phyloP scores from a whole-genome alignment of 352 stramenopile genomes.

The Aphanomyces astaci region DNA sequence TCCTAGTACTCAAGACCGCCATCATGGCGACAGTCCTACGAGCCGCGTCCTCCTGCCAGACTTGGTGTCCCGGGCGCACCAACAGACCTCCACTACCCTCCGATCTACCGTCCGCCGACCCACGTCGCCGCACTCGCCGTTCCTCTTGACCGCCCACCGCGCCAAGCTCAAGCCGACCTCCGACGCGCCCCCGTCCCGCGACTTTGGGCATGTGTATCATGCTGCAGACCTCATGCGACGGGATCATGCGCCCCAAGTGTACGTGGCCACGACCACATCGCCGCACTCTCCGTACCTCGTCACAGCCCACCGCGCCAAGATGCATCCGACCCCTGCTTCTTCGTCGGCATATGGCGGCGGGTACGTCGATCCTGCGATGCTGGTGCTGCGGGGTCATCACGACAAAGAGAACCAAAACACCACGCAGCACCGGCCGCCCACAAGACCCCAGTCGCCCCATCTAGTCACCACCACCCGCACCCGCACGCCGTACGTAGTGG shows the following conservation, averaged over 20 bases:
- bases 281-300: not conserved
- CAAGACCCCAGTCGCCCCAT: not conserved
- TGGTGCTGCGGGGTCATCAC: not conserved
- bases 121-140: constrained; percentile 12
- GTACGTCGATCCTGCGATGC: not conserved
- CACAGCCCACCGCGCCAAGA: constrained; percentile 9
- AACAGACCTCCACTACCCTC: not conserved
- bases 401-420: constrained; percentile 23
- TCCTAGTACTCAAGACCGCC: not conserved
- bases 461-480: not conserved
- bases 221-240: constrained; percentile 1
- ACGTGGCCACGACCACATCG: constrained; percentile 1
- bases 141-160: not conserved
- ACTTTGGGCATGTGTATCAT: not conserved
- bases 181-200: not conserved
- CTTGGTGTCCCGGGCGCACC: not conserved
- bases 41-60: not conserved
- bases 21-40: not conserved
- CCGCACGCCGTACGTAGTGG: not conserved
- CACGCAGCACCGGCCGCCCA: not conserved
- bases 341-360: not conserved
- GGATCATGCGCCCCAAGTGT: not conserved
- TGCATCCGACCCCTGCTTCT: not conserved
- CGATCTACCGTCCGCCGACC: not conserved
- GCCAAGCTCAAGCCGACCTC: not conserved